Base-by-base conservation (phyloP, 176 grass and related monocot species). In the Rhynchospora tenuis region DNA sequence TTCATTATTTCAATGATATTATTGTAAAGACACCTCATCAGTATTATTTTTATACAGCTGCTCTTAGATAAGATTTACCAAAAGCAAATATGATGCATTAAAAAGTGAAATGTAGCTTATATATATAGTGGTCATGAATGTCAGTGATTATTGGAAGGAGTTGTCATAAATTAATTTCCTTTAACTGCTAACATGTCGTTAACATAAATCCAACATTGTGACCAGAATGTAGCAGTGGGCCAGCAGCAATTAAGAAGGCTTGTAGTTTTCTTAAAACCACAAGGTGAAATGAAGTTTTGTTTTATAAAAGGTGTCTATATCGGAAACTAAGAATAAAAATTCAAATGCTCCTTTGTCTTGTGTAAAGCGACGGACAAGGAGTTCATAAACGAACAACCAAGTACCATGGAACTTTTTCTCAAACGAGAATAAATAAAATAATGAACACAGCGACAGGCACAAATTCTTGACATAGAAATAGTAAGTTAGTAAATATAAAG, bases 1-100 rank as follows among this genome's bases (percentile, higher is more conserved):
- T n/a, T n/a, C n/a, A n/a, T n/a, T n/a, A 48, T 19, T 64, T 63
- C 42, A 65, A 51, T 82, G 60, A 82, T 82, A 68, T n/a, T n/a
- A n/a, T n/a, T n/a, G 1, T 16, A 24, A 20, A 67, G 24, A 67
- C 17, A 42, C 2, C 0, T 6, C 45, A 3, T 46, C 69, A 22
- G 55, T 58, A 58, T 57, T 20, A 20, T 59, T 59, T 59, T 16
- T 73, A 73, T 74, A 38, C 33, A 2, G 28, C 27, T 52, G 46
- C 71, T 16, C 71, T 74, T 27, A 52, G 71, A 74, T 74, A 13
- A 5, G n/a, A 72, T 22, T 74, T 74, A 74, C 20, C 46, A 74
- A 74, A 74, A 74, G 12, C 7, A 51, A 74, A 28, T 6, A 74
- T 28, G 6, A 23, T 9, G 42, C 68, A 47, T 72, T 47, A 72